Evolutionary conservation across 768 basidiomycete species (phyloP).

Genomic region (Phylloporus sp.): DNA sequence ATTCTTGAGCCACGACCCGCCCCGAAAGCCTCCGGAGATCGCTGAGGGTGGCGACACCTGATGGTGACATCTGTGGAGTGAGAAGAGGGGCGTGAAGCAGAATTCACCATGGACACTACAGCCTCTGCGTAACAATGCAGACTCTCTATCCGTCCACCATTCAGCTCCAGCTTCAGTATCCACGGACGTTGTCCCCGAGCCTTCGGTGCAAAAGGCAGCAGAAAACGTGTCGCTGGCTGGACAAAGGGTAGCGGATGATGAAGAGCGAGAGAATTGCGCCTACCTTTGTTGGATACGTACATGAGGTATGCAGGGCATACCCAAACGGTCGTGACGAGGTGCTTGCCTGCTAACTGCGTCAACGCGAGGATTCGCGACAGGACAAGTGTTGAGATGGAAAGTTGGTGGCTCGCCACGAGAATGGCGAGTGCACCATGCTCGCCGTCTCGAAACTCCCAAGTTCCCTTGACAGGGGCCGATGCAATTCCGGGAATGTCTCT

Average conservation of each 20-base stretch:
- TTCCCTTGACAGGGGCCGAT: conserved; percentile 26
- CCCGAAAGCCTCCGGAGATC: too few relatives aligned
- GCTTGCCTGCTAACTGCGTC: conserved; percentile 13
- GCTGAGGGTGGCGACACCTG: too few relatives aligned
- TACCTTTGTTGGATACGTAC: conserved; percentile 20
- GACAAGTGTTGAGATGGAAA: conserved; percentile 6
- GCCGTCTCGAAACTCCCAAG: conserved; percentile 23
- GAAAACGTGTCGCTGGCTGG: too few relatives aligned
- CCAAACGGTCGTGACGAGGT: conserved; percentile 22
- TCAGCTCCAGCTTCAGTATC: too few relatives aligned
- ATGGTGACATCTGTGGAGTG: too few relatives aligned
- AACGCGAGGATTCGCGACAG: conserved; percentile 5
- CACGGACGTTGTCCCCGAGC: too few relatives aligned
- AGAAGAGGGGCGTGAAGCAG: not conserved
- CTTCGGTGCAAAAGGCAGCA: too few relatives aligned
- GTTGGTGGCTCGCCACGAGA: conserved; percentile 20
- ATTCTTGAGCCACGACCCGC: too few relatives aligned
- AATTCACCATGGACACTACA: too few relatives aligned
- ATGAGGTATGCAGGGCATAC: conserved; percentile 27
- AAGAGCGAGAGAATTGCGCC: not conserved
- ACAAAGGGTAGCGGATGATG: not conserved
- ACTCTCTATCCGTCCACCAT: too few relatives aligned
- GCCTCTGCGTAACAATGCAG: too few relatives aligned
- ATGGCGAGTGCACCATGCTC: conserved; percentile 28
- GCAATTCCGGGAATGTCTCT: conserved; percentile 14